Evolutionary conservation across 2,329 filamentous ascomycete species (phyloP), one percentile per base, ranked within the genome.

Genomic region (Escovopsis weberi): DNA sequence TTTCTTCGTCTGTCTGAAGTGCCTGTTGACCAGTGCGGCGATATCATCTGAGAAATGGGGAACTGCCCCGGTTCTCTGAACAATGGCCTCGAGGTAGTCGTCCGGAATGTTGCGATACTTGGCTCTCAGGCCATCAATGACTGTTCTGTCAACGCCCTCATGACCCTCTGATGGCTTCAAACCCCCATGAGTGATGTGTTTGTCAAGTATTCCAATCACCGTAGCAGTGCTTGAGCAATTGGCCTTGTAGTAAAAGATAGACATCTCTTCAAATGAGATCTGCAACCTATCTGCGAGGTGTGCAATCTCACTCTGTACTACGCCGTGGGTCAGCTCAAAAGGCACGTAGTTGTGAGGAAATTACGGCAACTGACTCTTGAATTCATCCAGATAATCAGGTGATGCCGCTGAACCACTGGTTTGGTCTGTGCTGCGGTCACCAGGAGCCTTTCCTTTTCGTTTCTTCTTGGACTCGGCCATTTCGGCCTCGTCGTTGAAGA

Each of bases 401-500:
- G 28, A 11, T 3, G 28, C 7, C 4, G 3, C 11, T 11, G 28
- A 9, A 9, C 28, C 11, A 11, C 28, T 11, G 11, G 8, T 32
- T 11, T 9, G 8, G 28, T 32, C 28, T 32, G 28, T 11, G 11
- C 28, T 32, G 28, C 28, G 11, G 8, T 9, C 11, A 11, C 11
- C 28, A 3, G 4, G 4, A 7, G 35, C 9, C 45, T 59, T 61
- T 45, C 55, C 55, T 34, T 55, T 61, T 23, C 51, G 59, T 47
- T 63, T 65, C 45, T 55, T 61, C 48, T 65, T 70, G 32, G 55
- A 58, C 46, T 65, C 68, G 26, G 47, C 54, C 6, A 48, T 47
- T 18, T 41, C 46, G 38, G 45, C 61, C 12, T 76, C 70, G 0
- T 70, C 70, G 34, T 75, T 69, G 19, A 75, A 78, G 55, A 94